Percentiles rank a stretch among this genome's conserved stretches.
Conservation (phyloP, 768 basidiomycete species). For the Crucibulum laeve region DNA sequence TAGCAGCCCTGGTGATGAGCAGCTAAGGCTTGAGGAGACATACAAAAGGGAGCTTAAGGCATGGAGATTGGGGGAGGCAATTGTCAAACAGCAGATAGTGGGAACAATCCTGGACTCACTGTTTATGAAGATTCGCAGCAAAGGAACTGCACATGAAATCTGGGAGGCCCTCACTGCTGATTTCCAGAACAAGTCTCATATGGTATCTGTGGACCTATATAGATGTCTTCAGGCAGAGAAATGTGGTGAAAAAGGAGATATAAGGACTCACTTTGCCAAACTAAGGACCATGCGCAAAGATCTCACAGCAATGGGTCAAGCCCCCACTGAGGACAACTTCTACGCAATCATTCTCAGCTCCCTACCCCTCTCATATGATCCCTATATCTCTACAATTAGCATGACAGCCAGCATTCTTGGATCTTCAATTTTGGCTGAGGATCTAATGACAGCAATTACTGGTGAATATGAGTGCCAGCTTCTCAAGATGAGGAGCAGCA, state of each 20-base stretch:
- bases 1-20: background rate
- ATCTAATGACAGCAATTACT: too few relatives aligned
- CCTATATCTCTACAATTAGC: background rate
- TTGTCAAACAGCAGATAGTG: constrained; percentile 19
- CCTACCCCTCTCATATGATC: background rate
- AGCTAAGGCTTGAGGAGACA: constrained; percentile 1
- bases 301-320: constrained; percentile 20
- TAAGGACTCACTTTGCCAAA: constrained; percentile 19
- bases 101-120: constrained; percentile 23
- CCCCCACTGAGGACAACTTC: constrained; percentile 19
- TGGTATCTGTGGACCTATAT: constrained; percentile 19
- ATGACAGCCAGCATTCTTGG: too few relatives aligned
- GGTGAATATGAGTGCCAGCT: too few relatives aligned
- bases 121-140: constrained; percentile 19
- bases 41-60: constrained; percentile 16
- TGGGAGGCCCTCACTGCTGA: constrained; percentile 17
- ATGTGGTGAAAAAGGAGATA: constrained; percentile 19
- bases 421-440: too few relatives aligned
- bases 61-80: constrained; percentile 20
- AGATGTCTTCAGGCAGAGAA: too few relatives aligned
- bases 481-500: too few relatives aligned
- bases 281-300: constrained; percentile 19
- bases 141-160: constrained; percentile 11
- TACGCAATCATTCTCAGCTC: constrained; percentile 19
- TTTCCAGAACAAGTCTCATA: constrained; percentile 16